These are phyloP conservation scores for Sistotremastrum suecicum DNA, from an alignment of 768 basidiomycete genomes.

Conservation along the genomic window DNA sequence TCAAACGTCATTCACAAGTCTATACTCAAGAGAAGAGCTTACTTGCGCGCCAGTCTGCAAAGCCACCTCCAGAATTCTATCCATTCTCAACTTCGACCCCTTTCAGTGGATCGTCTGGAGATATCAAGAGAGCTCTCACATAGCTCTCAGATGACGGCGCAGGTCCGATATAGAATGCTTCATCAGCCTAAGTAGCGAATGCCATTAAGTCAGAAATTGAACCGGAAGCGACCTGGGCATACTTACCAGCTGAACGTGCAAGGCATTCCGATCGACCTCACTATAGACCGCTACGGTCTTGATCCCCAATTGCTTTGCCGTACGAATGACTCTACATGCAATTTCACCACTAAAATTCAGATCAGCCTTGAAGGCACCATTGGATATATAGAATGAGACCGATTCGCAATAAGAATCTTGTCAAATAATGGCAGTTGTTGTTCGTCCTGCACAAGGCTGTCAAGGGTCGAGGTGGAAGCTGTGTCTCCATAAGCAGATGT, in stretches of 20 bases:
- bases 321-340: slow-evolving; percentile 87
- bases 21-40: slow-evolving; percentile 9
- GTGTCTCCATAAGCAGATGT: too few species aligned
- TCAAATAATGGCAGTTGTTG: slow-evolving; percentile 32
- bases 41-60: slow-evolving; percentile 76
- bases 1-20: slow-evolving; percentile 2
- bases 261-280: slow-evolving; percentile 64
- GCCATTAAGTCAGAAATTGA: neutral
- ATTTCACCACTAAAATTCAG: slow-evolving; percentile 66
- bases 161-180: slow-evolving; percentile 89
- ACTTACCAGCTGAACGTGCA: slow-evolving; percentile 71
- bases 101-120: neutral
- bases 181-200: slow-evolving; percentile 42
- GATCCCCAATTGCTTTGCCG: slow-evolving; percentile 76
- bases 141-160: slow-evolving; percentile 82
- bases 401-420: slow-evolving; percentile 86
- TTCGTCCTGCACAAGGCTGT: too few species aligned
- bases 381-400: slow-evolving; percentile 29
- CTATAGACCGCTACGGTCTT: slow-evolving; percentile 88
- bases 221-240: neutral
- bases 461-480: too few species aligned
- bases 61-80: slow-evolving; percentile 81
- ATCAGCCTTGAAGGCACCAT: neutral
- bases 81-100: slow-evolving; percentile 57
- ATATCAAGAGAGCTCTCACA: slow-evolving; percentile 31